phyloP scores from a whole-genome alignment of 176 grass and related monocot species.

The Guadua angustifolia region DNA sequence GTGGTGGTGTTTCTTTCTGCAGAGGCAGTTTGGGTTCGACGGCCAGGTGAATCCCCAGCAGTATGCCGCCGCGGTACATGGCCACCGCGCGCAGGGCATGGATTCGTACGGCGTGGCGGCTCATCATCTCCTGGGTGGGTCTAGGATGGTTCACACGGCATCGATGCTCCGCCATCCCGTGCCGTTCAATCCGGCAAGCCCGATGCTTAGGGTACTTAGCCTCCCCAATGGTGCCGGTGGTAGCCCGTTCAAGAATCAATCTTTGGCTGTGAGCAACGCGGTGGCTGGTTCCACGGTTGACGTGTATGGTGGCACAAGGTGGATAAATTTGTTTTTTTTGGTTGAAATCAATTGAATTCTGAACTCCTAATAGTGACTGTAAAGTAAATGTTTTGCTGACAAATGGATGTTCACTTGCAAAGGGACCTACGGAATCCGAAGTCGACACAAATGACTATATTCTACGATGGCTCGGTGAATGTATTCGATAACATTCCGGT shows the following conservation, averaged over 20 bases:
- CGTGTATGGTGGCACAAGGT: constrained; percentile 52
- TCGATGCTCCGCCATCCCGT: constrained; percentile 29
- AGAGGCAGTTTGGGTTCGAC: constrained; percentile 43
- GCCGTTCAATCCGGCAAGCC: constrained; percentile 45
- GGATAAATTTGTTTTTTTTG: background rate
- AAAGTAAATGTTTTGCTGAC: background rate
- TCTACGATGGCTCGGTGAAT: constrained; percentile 77
- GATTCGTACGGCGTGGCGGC: constrained; percentile 33
- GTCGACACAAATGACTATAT: constrained; percentile 70
- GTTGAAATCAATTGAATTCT: constrained; percentile 23
- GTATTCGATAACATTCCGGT: constrained; percentile 72
- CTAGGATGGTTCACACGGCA: constrained; percentile 46
- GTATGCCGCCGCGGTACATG: background rate
- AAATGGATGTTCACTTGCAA: constrained; percentile 32
- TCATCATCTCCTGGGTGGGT: constrained; percentile 45
- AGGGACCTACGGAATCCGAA: constrained; percentile 54
- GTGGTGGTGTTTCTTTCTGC: constrained; percentile 7
- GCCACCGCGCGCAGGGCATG: constrained; percentile 32
- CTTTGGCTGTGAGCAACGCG: constrained; percentile 35
- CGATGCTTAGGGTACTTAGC: constrained; percentile 56
- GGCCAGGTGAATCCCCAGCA: constrained; percentile 35
- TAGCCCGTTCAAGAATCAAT: constrained; percentile 45
- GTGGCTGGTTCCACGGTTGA: constrained; percentile 52
- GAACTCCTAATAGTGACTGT: background rate
- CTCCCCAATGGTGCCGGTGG: constrained; percentile 27